Percentiles rank a stretch among this genome's conserved stretches.
Conservation (phyloP, 2,329 filamentous ascomycete genomes). For the Pestalotiopsis sp. region DNA sequence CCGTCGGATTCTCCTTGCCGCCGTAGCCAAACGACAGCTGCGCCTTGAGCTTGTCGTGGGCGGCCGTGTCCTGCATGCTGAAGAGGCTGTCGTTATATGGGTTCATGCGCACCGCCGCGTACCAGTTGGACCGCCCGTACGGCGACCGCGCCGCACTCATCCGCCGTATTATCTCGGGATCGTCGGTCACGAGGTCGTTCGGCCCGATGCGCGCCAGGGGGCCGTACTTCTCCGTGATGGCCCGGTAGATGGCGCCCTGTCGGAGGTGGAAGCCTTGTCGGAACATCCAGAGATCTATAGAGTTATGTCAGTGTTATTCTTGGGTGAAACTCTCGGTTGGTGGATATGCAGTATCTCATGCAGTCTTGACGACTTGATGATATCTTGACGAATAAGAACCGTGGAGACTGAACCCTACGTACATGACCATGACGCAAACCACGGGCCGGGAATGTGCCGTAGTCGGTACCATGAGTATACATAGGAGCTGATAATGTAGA, state of each 20-base stretch:
- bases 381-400: background rate
- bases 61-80: conserved; percentile 8
- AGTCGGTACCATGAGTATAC: background rate
- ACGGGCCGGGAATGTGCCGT: background rate
- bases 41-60: conserved; percentile 13
- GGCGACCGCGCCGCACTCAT: conserved; percentile 11
- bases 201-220: conserved; percentile 9
- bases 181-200: conserved; percentile 12
- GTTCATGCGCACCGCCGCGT: conserved; percentile 7
- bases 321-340: too few relatives aligned
- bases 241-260: background rate
- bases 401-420: background rate
- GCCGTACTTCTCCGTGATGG: conserved; percentile 6
- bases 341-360: too few relatives aligned
- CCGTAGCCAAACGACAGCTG: conserved; percentile 13
- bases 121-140: conserved; percentile 15
- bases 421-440: background rate
- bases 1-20: conserved; percentile 13
- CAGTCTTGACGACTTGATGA: background rate
- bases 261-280: background rate
- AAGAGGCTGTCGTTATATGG: conserved; percentile 10
- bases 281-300: background rate
- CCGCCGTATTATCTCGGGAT: conserved; percentile 11
- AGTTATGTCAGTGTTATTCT: background rate
- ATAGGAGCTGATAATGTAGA: background rate